These are phyloP conservation scores for Panicum virgatum DNA, from an alignment of 202 grass and related monocot genomes.

Conservation along the genomic window DNA sequence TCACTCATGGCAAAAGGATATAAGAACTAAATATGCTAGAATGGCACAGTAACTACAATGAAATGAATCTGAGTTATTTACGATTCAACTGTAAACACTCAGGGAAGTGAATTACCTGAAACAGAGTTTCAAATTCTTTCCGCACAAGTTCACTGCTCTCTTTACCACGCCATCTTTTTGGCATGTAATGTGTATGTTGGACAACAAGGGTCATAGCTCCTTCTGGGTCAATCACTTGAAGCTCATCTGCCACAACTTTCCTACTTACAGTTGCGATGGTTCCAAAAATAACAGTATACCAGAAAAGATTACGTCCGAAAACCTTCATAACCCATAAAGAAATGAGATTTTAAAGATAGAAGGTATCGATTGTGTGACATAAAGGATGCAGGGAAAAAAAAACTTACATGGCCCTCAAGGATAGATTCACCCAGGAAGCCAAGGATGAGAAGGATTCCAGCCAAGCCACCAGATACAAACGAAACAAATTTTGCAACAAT, in stretches of 20 bases:
- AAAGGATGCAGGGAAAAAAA: background rate
- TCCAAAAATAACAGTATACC: conserved; percentile 75
- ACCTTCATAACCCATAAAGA: conserved; percentile 45
- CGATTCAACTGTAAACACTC: background rate
- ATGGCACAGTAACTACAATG: background rate
- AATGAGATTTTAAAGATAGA: conserved; percentile 23
- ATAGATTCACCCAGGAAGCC: conserved; percentile 75
- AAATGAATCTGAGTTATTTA: background rate
- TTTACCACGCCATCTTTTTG: conserved; percentile 74
- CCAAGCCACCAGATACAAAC: conserved; percentile 76
- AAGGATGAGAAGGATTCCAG: conserved; percentile 70
- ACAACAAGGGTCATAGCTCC: conserved; percentile 77
- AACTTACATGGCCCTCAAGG: conserved; percentile 80
- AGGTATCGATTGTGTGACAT: background rate
- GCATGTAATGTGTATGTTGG: conserved; percentile 75
- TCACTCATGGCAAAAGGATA: background rate
- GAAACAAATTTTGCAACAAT: conserved; percentile 72
- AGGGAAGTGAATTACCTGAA: conserved; percentile 55
- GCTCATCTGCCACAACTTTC: conserved; percentile 63
- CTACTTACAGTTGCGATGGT: conserved; percentile 77
- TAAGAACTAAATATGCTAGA: background rate
- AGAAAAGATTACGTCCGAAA: conserved; percentile 76
- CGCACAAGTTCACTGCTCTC: conserved; percentile 62
- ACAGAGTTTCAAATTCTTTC: conserved; percentile 74
- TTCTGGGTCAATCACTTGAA: conserved; percentile 73